phyloP scores from a whole-genome alignment of 305 asterid species.

The Fraxinus platypoda region DNA sequence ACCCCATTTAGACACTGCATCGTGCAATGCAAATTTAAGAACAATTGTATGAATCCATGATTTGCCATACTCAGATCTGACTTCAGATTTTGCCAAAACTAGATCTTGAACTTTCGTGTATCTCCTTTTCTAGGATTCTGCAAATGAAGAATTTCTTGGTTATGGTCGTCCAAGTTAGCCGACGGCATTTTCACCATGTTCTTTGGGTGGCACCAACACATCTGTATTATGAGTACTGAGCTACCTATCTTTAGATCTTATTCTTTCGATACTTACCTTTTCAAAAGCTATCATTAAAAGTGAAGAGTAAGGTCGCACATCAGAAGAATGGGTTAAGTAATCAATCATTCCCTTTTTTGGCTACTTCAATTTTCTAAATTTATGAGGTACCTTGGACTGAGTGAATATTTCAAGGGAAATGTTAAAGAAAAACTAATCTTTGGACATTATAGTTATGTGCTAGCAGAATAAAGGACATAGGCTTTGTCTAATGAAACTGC shows the following conservation, averaged over 20 bases:
- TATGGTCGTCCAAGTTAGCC: constrained; percentile 15
- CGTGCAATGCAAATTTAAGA: background rate
- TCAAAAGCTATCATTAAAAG: background rate
- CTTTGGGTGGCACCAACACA: constrained; percentile 1
- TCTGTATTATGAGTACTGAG: background rate
- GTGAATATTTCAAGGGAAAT: background rate
- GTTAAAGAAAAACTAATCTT: background rate
- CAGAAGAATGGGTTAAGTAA: background rate
- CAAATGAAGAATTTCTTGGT: constrained; percentile 14
- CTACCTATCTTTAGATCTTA: background rate
- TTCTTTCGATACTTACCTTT: background rate
- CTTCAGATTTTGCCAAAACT: background rate
- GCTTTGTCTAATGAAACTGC: background rate
- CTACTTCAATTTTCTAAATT: background rate
- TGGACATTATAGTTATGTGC: background rate
- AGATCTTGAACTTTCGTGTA: background rate
- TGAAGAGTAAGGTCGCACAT: background rate
- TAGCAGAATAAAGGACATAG: background rate
- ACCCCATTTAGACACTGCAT: background rate
- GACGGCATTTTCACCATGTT: background rate
- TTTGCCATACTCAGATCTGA: background rate
- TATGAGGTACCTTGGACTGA: background rate
- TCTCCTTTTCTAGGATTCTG: constrained; percentile 28
- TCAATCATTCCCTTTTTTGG: background rate
- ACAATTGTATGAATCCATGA: background rate